Base-by-base conservation (phyloP, 345 rosid species). In the Eucalyptus pauciflora region DNA sequence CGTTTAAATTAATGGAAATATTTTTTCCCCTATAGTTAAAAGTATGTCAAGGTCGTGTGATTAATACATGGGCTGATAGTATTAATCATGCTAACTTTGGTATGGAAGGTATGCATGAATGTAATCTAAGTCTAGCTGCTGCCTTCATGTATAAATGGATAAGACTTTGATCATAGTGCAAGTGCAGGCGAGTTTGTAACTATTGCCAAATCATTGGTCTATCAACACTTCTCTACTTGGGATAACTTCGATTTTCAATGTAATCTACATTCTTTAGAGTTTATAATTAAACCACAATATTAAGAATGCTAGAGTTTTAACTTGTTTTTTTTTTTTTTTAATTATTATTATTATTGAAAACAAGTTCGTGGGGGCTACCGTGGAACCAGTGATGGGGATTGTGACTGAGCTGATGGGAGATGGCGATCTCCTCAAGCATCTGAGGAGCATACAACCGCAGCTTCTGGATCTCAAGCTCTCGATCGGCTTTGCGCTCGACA, bases 331-430 rank as follows among this genome's bases (percentile, higher is more conserved):
- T 15, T 7, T 14, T 14, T 45, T 14, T 7, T 14, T 14, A 2
- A 24, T 10, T 49, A 8, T 86, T 48, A 10, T 43, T 43, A 27
- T n/a, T 37, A 12, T 90, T 88, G 17, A 50, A 67, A 51, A 90
- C 52, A 90, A 96, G 98, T 91, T 96, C 22, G 3, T 94, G 24
- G 96, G 98, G 10, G 96, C 94, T 46, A 91, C 91, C 27, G 88
- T 92, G 88, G 91, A 94, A 83, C 97, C 97, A 15, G 37, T 90
- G 2, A 83, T 96, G 97, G 88, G 90, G 87, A 91, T 96, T 76
- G 88, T 96, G 48, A 95, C 96, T 1, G 98, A 96, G 90, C 91
- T 93, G 29, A 85, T 96, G 91, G 50, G 60, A 89, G 95, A 94
- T 5, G 92, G 90, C 7, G 89, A 91, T 33, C 94, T 96, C 83